These are phyloP conservation scores for Fusarium pseudograminearum DNA, from an alignment of 2,329 filamentous ascomycete genomes.

Conservation along the genomic window DNA sequence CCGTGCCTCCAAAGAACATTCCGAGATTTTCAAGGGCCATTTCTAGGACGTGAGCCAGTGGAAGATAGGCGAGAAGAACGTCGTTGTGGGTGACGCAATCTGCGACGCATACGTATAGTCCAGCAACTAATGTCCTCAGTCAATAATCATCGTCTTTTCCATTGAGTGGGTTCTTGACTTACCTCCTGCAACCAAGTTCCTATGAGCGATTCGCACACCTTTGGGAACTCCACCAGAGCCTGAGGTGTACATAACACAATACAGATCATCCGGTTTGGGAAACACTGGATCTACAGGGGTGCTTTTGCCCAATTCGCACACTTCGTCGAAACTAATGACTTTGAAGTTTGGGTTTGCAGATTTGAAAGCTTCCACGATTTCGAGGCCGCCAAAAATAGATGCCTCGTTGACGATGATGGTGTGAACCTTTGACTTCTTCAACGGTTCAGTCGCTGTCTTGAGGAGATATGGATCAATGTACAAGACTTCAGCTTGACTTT, in stretches of 20 bases:
- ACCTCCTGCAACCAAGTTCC: constrained; percentile 78
- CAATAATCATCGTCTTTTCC: background rate
- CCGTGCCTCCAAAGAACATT: constrained; percentile 86
- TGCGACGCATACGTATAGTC: constrained; percentile 81
- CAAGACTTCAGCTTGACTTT: constrained; percentile 83
- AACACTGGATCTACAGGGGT: constrained; percentile 77
- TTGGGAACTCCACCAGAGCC: constrained; percentile 90
- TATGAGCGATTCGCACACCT: constrained; percentile 87
- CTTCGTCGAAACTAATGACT: constrained; percentile 65
- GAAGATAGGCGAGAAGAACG: constrained; percentile 87
- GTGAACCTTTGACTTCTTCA: constrained; percentile 67
- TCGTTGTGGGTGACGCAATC: constrained; percentile 82
- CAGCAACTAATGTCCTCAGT: constrained; percentile 67
- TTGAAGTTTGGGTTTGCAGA: constrained; percentile 65
- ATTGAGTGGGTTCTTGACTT: background rate
- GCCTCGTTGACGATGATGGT: constrained; percentile 72
- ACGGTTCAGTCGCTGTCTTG: constrained; percentile 66
- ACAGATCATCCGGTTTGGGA: constrained; percentile 79
- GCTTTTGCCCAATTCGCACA: constrained; percentile 68
- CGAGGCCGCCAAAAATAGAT: constrained; percentile 62
- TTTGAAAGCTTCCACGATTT: constrained; percentile 67
- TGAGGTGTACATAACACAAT: constrained; percentile 88
- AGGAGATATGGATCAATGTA: constrained; percentile 86
- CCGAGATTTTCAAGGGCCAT: constrained; percentile 93
- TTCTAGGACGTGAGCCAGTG: constrained; percentile 94